Conservation (phyloP, 176 grass and related monocot genomes). For the Zea mays region DNA sequence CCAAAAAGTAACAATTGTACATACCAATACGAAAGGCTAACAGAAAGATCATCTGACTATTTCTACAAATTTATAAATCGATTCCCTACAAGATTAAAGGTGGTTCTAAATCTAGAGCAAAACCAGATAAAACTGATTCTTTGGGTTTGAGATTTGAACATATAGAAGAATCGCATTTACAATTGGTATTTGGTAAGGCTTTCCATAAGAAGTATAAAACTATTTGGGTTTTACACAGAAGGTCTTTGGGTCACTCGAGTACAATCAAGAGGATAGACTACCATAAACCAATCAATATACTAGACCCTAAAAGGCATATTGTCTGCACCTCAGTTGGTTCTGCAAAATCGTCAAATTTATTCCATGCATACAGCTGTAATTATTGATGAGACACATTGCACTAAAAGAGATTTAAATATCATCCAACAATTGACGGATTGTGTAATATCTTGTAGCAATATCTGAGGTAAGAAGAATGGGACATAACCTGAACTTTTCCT, state of each 20-base stretch:
- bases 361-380: background rate
- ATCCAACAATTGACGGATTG: background rate
- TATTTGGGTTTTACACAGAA: background rate
- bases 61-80: background rate
- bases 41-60: background rate
- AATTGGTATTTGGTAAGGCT: background rate
- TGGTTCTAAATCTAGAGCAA: background rate
- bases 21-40: background rate
- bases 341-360: background rate
- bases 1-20: background rate
- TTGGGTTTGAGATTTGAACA: background rate
- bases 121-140: background rate
- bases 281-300: background rate
- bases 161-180: background rate
- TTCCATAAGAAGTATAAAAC: background rate
- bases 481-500: constrained; percentile 86
- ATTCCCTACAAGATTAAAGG: background rate
- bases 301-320: background rate
- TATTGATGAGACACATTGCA: background rate
- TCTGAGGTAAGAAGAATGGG: background rate
- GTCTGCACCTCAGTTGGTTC: background rate
- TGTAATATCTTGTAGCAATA: no score
- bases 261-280: background rate
- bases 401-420: background rate
- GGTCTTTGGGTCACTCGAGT: background rate